Conservation (phyloP, 75 land plant genomes). For the Selaginella tamariscina region DNA sequence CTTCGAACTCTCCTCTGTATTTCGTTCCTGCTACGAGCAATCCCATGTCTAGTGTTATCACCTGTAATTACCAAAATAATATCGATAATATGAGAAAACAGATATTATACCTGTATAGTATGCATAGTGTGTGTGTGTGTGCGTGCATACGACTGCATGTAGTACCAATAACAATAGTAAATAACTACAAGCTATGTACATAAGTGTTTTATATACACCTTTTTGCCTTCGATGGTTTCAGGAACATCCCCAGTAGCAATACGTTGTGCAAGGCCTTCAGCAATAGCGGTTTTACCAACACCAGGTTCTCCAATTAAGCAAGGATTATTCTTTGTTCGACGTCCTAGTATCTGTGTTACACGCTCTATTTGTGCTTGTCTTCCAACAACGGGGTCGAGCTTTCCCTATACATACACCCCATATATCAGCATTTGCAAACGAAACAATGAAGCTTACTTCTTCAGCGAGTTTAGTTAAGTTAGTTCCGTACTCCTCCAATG, state of each 20-base stretch:
- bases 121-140: too few relatives aligned
- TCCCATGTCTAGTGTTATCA: constrained; percentile 57
- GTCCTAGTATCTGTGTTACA: constrained; percentile 43
- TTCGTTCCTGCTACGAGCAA: constrained; percentile 55
- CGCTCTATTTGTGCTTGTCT: constrained; percentile 43
- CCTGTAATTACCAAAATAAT: constrained; percentile 17
- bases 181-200: not conserved
- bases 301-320: constrained; percentile 66
- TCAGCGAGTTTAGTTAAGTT: constrained; percentile 88
- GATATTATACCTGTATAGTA: not conserved
- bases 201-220: constrained; percentile 17
- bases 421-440: not conserved
- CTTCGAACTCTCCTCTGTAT: constrained; percentile 60
- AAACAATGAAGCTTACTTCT: constrained; percentile 36
- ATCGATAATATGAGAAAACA: not conserved
- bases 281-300: constrained; percentile 73
- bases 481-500: constrained; percentile 93
- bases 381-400: constrained; percentile 66
- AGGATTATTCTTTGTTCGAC: constrained; percentile 65
- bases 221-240: constrained; percentile 53
- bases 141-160: too few relatives aligned
- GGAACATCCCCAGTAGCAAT: constrained; percentile 56
- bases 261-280: constrained; percentile 53
- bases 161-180: too few relatives aligned
- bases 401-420: constrained; percentile 28